phyloP scores from a whole-genome alignment of 148 eudicot genomes.

The Polygonum maritimum region DNA sequence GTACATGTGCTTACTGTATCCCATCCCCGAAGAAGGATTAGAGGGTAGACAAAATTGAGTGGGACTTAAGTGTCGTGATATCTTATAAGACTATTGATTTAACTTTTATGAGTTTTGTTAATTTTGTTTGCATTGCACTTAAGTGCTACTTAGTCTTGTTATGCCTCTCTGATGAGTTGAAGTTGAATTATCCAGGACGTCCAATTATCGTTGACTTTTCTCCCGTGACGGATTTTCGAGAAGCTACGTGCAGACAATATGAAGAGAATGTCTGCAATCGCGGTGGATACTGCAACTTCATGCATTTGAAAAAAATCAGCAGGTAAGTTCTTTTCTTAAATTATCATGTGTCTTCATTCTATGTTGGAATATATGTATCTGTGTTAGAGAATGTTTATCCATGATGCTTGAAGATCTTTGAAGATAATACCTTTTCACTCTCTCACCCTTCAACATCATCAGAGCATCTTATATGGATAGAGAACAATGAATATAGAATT shows the following conservation, averaged over 20 bases:
- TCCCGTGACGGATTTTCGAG: constrained; percentile 72
- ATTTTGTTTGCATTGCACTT: neutral
- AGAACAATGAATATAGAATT: too few relatives aligned
- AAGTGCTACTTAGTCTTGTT: neutral
- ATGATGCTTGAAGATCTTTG: too few relatives aligned
- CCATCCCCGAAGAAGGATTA: neutral
- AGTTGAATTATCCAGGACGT: constrained; percentile 23
- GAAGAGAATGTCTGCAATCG: constrained; percentile 75
- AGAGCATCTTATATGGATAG: too few relatives aligned
- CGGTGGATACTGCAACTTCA: constrained; percentile 72
- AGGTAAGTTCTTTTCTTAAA: constrained; percentile 29
- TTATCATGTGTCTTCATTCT: neutral
- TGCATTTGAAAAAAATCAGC: constrained; percentile 76
- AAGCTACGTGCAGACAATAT: constrained; percentile 65
- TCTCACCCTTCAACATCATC: too few relatives aligned
- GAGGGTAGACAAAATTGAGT: neutral
- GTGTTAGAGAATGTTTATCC: too few relatives aligned
- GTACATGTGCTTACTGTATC: neutral
- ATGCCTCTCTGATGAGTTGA: neutral
- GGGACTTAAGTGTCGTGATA: neutral
- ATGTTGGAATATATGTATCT: neutral
- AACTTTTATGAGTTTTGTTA: neutral
- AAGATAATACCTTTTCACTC: too few relatives aligned
- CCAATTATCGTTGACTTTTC: constrained; percentile 75
- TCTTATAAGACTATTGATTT: neutral